Evolutionary conservation across 306 rosid species (phyloP).

Genomic region (Canavalia ensiformis): DNA sequence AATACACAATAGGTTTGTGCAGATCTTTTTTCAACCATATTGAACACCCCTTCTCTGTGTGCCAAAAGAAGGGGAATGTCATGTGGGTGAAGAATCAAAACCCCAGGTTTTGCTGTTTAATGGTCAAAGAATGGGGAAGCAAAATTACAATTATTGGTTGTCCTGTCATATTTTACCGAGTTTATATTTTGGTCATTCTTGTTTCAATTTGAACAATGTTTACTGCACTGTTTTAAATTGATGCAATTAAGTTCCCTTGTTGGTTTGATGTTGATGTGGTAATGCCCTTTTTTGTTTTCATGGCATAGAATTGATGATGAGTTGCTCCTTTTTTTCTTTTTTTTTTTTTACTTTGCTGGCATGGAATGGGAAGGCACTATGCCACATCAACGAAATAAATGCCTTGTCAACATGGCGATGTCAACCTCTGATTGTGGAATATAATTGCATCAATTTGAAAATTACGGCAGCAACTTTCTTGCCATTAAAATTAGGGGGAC

Average conservation of each 20-base stretch:
- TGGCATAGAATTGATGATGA: constrained; percentile 3
- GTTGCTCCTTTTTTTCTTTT: background rate
- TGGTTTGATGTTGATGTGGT: background rate
- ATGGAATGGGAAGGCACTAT: constrained; percentile 4
- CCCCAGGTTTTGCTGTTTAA: background rate
- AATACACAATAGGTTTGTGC: too few species aligned
- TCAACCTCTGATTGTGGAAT: background rate
- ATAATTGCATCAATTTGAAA: background rate
- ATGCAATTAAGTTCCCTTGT: background rate
- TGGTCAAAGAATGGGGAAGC: background rate
- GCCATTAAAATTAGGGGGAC: background rate
- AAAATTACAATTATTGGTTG: background rate
- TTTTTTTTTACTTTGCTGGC: constrained; percentile 4
- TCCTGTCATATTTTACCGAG: background rate
- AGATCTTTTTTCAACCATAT: too few species aligned
- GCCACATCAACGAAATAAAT: constrained; percentile 4
- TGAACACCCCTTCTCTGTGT: too few species aligned
- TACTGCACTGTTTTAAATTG: background rate
- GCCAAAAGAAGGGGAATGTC: background rate
- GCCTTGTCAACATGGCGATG: background rate
- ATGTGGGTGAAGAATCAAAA: background rate
- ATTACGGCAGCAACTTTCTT: background rate
- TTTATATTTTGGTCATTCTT: background rate
- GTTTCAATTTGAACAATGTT: background rate
- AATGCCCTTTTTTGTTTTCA: background rate